phyloP scores from a whole-genome alignment of 495 filamentous ascomycete species.

The Aspergillus haitiensis region DNA sequence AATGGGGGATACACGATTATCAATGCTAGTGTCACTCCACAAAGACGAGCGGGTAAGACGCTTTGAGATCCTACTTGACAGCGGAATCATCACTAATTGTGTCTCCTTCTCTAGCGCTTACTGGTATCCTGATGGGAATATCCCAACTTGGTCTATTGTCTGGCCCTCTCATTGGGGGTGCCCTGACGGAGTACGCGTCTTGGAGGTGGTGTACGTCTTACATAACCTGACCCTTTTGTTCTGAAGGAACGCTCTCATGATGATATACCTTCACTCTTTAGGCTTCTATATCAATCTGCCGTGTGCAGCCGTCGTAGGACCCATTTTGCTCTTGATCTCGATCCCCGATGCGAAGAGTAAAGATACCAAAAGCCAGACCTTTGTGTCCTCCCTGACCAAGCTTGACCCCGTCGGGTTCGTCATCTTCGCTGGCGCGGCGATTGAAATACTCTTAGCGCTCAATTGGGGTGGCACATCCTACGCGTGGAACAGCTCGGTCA shows the following conservation, averaged over 20 bases:
- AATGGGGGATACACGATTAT: constrained; percentile 14
- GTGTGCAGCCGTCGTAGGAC: constrained; percentile 52
- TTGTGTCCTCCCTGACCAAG: background rate
- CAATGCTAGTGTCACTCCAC: background rate
- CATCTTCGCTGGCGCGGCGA: constrained; percentile 36
- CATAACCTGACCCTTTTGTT: background rate
- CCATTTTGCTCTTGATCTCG: constrained; percentile 46
- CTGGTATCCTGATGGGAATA: constrained; percentile 16
- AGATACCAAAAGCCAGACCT: background rate
- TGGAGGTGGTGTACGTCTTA: constrained; percentile 66
- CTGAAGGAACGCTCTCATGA: background rate
- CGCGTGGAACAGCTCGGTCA: constrained; percentile 40
- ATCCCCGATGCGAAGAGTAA: background rate
- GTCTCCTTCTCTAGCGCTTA: background rate
- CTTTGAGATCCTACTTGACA: background rate
- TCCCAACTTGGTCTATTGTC: constrained; percentile 25
- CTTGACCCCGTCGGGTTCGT: constrained; percentile 42
- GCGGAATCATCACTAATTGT: background rate
- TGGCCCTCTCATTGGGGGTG: constrained; percentile 55
- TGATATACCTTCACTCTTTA: background rate
- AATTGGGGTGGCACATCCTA: constrained; percentile 37
- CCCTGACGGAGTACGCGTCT: constrained; percentile 44
- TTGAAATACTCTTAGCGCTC: constrained; percentile 47
- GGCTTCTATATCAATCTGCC: constrained; percentile 65
- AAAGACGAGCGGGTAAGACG: background rate